phyloP scores from a whole-genome alignment of 2,329 filamentous ascomycete genomes.

The Phialophora chinensis region DNA sequence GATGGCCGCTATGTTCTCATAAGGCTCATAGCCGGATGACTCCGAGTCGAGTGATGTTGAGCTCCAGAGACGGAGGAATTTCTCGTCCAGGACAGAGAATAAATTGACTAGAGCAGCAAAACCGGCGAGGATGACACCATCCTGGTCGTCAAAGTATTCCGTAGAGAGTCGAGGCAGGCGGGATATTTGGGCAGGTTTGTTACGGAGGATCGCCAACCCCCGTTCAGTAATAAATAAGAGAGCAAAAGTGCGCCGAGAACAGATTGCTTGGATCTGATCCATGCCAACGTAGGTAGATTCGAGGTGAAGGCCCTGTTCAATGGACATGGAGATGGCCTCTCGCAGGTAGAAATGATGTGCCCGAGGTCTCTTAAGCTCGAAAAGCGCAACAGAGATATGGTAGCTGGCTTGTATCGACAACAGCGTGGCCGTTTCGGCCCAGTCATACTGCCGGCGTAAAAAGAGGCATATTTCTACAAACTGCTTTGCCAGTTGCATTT shows the following conservation, averaged over 20 bases:
- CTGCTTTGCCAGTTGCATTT: constrained; percentile 36
- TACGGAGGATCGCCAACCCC: constrained; percentile 39
- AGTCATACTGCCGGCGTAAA: constrained; percentile 34
- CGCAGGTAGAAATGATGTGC: constrained; percentile 40
- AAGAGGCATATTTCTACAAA: constrained; percentile 37
- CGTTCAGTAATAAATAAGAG: constrained; percentile 40
- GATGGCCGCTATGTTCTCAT: constrained; percentile 37
- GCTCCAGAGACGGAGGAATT: constrained; percentile 38
- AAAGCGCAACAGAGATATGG: constrained; percentile 38
- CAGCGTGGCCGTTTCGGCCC: constrained; percentile 37
- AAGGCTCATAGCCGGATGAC: constrained; percentile 22
- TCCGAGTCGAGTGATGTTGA: constrained; percentile 26
- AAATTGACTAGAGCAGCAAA: constrained; percentile 38
- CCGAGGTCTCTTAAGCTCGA: constrained; percentile 39
- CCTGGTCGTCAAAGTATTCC: constrained; percentile 40
- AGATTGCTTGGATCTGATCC: constrained; percentile 36
- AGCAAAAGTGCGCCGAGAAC: constrained; percentile 38
- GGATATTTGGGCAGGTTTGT: constrained; percentile 38
- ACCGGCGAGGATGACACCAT: constrained; percentile 37
- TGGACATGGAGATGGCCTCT: constrained; percentile 39
- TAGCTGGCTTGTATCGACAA: constrained; percentile 38
- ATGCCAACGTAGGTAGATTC: constrained; percentile 35
- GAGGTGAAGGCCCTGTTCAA: constrained; percentile 36
- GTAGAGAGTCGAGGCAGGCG: constrained; percentile 33
- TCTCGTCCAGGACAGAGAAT: constrained; percentile 40